Percentiles rank a stretch among this genome's conserved stretches.
Conservation (phyloP, 208 protist species). For the Wallacemonas sp. region DNA sequence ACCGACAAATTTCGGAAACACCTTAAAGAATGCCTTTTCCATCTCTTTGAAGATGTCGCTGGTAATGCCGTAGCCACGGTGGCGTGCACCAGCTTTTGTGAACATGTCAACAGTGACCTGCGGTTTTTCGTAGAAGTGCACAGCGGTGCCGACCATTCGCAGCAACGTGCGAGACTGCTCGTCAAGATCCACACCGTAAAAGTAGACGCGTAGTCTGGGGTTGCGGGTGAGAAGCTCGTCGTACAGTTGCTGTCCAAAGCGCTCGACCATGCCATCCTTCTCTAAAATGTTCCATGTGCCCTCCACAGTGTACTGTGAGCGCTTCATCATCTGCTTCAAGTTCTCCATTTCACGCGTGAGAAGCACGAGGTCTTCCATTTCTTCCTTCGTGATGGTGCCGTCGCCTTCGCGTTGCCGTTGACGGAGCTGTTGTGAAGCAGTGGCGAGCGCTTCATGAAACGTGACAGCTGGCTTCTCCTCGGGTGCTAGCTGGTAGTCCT, state of each 20-base stretch:
- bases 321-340: conserved; percentile 47
- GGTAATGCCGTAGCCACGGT: conserved; percentile 66
- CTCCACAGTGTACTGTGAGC: conserved; percentile 50
- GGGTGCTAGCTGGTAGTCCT: conserved; percentile 1
- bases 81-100: conserved; percentile 53
- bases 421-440: conserved; percentile 35
- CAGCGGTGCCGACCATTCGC: conserved; percentile 62
- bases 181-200: conserved; percentile 58
- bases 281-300: conserved; percentile 69
- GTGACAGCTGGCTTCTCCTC: not conserved
- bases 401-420: conserved; percentile 39
- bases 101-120: conserved; percentile 59
- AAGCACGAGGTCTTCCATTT: conserved; percentile 57
- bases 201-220: conserved; percentile 42
- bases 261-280: conserved; percentile 43
- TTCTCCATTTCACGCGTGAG: conserved; percentile 67
- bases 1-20: conserved; percentile 73
- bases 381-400: conserved; percentile 34
- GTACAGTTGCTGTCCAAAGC: conserved; percentile 61
- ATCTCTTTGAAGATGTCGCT: conserved; percentile 47
- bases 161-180: conserved; percentile 60
- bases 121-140: conserved; percentile 68
- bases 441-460: conserved; percentile 39
- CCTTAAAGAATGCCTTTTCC: conserved; percentile 63
- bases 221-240: conserved; percentile 52